Percentiles rank a stretch among this genome's conserved stretches.
Conservation (phyloP, 148 eudicot genomes). For the Hydrangea macrophylla region DNA sequence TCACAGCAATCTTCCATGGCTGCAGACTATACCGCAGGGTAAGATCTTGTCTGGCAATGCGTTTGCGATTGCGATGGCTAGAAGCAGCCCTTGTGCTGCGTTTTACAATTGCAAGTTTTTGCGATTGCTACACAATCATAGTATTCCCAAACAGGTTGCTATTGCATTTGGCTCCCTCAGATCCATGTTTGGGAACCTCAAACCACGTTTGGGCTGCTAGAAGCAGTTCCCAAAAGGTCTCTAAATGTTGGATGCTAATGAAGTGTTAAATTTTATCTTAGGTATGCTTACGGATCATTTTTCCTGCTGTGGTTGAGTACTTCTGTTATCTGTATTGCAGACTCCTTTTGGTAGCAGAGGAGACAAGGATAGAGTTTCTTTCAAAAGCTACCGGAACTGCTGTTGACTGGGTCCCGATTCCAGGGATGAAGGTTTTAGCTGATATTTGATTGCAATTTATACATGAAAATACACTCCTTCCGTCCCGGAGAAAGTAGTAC, state of each 20-base stretch:
- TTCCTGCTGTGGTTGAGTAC: neutral
- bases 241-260: neutral
- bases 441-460: neutral
- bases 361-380: conserved; percentile 53
- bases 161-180: too few species aligned
- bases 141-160: too few species aligned
- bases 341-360: conserved; percentile 52
- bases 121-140: too few species aligned
- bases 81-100: too few species aligned
- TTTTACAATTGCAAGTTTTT: too few species aligned
- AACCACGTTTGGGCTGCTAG: too few species aligned
- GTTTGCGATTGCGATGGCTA: too few species aligned
- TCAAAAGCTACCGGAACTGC: conserved; percentile 66
- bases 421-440: conserved; percentile 51
- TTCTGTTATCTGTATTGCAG: conserved; percentile 20
- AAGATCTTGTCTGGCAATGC: too few species aligned
- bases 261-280: neutral
- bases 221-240: too few species aligned
- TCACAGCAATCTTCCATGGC: conserved; percentile 33
- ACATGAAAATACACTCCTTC: too few species aligned
- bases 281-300: neutral
- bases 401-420: conserved; percentile 58
- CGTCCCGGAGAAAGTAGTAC: too few species aligned
- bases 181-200: too few species aligned
- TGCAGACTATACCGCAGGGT: conserved; percentile 37